Conservation (phyloP, 805 yeast species). For the Pachysolen tannophilus region DNA sequence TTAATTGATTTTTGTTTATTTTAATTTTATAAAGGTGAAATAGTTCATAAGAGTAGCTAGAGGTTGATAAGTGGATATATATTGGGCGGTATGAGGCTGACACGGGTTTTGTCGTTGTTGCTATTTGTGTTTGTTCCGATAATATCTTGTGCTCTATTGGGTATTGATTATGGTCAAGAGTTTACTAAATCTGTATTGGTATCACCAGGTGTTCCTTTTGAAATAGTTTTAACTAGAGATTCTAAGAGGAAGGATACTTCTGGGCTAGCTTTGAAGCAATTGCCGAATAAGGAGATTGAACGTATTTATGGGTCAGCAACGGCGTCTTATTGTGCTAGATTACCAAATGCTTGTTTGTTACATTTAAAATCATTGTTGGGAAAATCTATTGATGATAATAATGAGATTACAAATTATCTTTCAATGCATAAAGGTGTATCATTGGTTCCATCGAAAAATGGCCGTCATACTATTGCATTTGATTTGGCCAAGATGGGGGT, state of each 20-base stretch:
- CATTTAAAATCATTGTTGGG: constrained; percentile 72
- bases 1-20: not conserved
- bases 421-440: constrained; percentile 54
- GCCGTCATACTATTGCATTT: constrained; percentile 52
- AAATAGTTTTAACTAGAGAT: constrained; percentile 81
- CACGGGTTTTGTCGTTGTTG: constrained; percentile 14
- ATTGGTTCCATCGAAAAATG: constrained; percentile 29
- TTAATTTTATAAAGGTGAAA: not conserved
- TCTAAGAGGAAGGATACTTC: constrained; percentile 85
- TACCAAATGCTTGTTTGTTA: constrained; percentile 62
- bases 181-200: constrained; percentile 80
- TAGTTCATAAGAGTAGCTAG: not conserved
- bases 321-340: constrained; percentile 57
- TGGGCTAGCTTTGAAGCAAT: constrained; percentile 58
- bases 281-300: constrained; percentile 40
- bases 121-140: constrained; percentile 10
- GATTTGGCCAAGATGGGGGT: constrained; percentile 33
- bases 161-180: constrained; percentile 85
- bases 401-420: constrained; percentile 34
- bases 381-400: constrained; percentile 36
- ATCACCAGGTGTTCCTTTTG: constrained; percentile 87
- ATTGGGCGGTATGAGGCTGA: too few relatives aligned
- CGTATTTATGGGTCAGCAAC: constrained; percentile 78
- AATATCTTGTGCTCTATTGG: constrained; percentile 59
- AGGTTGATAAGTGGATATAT: too few relatives aligned